Base-by-base conservation (phyloP, 1,139 yeast species). In the Candida freyschussii region DNA sequence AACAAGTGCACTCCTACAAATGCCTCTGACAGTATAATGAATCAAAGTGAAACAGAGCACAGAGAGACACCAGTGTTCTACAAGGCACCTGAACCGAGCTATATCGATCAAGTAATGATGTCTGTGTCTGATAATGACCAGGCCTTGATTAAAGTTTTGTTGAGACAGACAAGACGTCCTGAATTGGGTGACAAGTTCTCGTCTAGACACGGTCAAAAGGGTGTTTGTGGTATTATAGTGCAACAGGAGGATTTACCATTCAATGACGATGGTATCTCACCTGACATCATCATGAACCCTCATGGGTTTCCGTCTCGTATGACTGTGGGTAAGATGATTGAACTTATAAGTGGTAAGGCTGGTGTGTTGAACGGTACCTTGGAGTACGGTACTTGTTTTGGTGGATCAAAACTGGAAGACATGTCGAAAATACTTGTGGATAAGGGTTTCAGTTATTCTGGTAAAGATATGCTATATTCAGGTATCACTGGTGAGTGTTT, bases 261-360 rank as follows among this genome's bases (percentile, higher is more conserved):
- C 65, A 78, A 89, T 46, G 98, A 91, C 62, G 69, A 83, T 25
- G 98, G 98, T 54, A 89, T 91, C 43, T 95, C 84, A 57, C 98
- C 98, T 1, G 98, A 91, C 63, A 84, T 91, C 48, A 91, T 91
- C 55, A 91, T 91, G 57, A 91, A 91, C 58, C 98, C 98, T 5
- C 98, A 91, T 58, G 98, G 97, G 48, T 93, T 91, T 89, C 98
- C 98, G 48, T 89, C 97, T 34, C 94, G 98, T 71, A 91, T 91
- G 99, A 91, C 99, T 29, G 98, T 91, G 17, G 99, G 98, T 41
- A 91, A 91, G 59, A 91, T 91, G 97, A 80, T 93, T 49, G 99
- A 91, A 59, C 70, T 91, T 44, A 83, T 91, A 17, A 83, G 96
- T 20, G 98, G 98, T 49, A 91, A 91, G 57, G 98, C 98, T 0